phyloP scores from a whole-genome alignment of 768 basidiomycete species.

The Amanita brunnescens region DNA sequence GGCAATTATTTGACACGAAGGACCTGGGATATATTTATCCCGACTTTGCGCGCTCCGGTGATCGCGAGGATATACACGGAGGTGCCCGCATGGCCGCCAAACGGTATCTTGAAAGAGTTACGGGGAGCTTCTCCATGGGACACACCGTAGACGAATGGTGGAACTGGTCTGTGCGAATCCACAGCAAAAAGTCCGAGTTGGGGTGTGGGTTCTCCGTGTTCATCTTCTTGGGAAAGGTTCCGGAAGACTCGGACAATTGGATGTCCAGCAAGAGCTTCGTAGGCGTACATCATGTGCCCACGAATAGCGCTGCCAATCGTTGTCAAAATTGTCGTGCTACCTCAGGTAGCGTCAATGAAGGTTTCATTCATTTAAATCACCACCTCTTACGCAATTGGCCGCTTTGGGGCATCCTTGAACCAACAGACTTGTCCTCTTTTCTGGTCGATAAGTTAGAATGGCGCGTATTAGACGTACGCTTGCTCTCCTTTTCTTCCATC shows the following conservation, averaged over 20 bases:
- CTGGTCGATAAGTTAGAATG: constrained; percentile 30
- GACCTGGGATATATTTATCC: constrained; percentile 40
- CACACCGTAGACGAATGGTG: constrained; percentile 9
- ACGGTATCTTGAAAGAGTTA: background rate
- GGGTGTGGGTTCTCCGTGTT: constrained; percentile 33
- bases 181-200: constrained; percentile 34
- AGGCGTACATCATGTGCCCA: constrained; percentile 36
- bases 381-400: constrained; percentile 29
- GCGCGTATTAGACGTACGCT: constrained; percentile 34
- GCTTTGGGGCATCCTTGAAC: constrained; percentile 17
- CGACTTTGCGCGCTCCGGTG: constrained; percentile 24
- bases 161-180: constrained; percentile 37
- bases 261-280: constrained; percentile 25
- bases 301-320: constrained; percentile 20
- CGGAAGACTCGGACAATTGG: constrained; percentile 32
- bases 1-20: constrained; percentile 19
- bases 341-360: constrained; percentile 25
- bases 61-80: background rate
- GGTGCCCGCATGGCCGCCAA: background rate
- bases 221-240: constrained; percentile 37
- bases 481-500: background rate
- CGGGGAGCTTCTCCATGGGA: background rate
- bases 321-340: constrained; percentile 33
- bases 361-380: constrained; percentile 35
- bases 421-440: constrained; percentile 19